Base-by-base conservation (phyloP, 768 basidiomycete species). In the Mycena leptocephala region DNA sequence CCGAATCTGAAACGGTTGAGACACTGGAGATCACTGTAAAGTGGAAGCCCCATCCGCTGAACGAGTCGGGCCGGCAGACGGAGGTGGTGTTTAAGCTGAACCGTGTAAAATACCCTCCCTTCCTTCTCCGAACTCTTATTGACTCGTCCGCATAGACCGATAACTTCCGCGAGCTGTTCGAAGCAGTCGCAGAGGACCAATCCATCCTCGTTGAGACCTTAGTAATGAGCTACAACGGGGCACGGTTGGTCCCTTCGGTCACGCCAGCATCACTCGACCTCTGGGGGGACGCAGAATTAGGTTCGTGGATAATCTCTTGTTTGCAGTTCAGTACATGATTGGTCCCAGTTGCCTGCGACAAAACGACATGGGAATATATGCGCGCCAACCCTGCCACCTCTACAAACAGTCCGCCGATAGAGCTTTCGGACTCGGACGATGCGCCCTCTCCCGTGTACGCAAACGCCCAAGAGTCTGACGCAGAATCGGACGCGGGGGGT, bases 1-100 rank as follows among this genome's bases (percentile, higher is more conserved):
- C 79, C 78, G 68, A 80, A 64, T 64, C 81, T 41, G 80, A 74
- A 37, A 74, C 71, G 20, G 78, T 76, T 0, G 88, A 88, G 28
- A 85, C 85, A 28, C 88, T 95, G 22, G 83, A 83, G 24, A 83
- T 95, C 53, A 88, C 84, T 46, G 92, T 95, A 16, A 88, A 85
- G 62, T 95, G 94, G 94, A 86, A 86, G 39, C 90, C 90, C 7
- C 95, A 95, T 84, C 95, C 95, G 7, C 82, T 86, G 43, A 85
- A 92, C 67, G 63, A 83, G 33, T 79, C 80, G 13, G 89, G 86
- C 3, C 82, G 85, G 75, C 81, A 86, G 30, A 79, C 87, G 30
- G 78, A 82, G 7, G 92, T 90, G 89, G 82, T 82, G 3, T 94
- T 93, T 81, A 88, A 86, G 78, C 89, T 94, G 78, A 90, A 89